A percentile compares a stretch with the other conserved stretches of the same genome.
Evolutionary conservation across 805 yeast species (phyloP).

Genomic region (Metschnikowia borealis): DNA sequence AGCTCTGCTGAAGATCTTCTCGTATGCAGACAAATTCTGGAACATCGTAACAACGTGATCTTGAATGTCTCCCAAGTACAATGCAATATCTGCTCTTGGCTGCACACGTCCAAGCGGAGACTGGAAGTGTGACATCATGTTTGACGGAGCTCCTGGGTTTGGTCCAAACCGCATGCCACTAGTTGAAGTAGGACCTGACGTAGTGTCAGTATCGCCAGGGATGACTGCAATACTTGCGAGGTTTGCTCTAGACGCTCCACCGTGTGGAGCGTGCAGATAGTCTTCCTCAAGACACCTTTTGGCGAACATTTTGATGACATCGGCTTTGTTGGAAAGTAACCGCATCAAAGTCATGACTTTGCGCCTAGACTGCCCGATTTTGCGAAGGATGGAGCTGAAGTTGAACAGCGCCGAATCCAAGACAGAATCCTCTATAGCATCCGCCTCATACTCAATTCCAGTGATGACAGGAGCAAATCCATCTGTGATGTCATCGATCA

Average conservation of each 20-base stretch:
- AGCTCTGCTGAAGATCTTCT: conserved; percentile 86
- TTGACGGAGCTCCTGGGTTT: conserved; percentile 30
- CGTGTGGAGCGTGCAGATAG: conserved; percentile 12
- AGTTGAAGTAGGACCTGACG: conserved; percentile 13
- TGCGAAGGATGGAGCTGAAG: conserved; percentile 68
- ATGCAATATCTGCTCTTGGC: conserved; percentile 88
- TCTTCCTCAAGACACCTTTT: conserved; percentile 85
- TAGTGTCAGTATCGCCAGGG: not conserved
- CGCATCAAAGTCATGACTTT: conserved; percentile 92
- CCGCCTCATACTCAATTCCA: conserved; percentile 74
- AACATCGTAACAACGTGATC: conserved; percentile 96
- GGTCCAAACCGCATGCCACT: conserved; percentile 36
- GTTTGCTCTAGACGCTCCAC: conserved; percentile 16
- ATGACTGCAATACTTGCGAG: conserved; percentile 13
- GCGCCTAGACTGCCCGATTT: conserved; percentile 85
- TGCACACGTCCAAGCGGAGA: conserved; percentile 30
- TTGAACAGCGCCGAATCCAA: conserved; percentile 74
- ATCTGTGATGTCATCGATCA: conserved; percentile 82
- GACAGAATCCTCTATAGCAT: conserved; percentile 80
- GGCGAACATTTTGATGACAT: conserved; percentile 93
- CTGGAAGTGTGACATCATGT: conserved; percentile 19
- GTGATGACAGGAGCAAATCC: conserved; percentile 80
- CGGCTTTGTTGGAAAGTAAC: conserved; percentile 87
- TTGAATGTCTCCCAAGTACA: conserved; percentile 92
- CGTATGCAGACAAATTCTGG: conserved; percentile 84